These are phyloP conservation scores for Clitopilus hobsonii DNA, from an alignment of 768 basidiomycete genomes.

Conservation along the genomic window DNA sequence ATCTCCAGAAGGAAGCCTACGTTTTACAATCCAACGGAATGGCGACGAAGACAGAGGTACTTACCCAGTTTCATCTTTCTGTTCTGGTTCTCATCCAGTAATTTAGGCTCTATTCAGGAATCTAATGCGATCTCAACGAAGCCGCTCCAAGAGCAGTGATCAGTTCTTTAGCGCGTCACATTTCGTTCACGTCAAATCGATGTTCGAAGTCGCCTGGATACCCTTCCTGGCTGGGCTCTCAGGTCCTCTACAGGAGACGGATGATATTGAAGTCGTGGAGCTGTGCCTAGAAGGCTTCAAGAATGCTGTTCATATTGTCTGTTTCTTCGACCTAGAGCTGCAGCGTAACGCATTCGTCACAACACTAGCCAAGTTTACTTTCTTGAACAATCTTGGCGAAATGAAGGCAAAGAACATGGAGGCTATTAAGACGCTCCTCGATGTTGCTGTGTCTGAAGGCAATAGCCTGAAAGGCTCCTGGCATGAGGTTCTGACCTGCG, in stretches of 20 bases:
- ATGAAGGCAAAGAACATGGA: constrained; percentile 99
- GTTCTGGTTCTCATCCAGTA: constrained; percentile 4
- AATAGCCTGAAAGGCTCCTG: constrained; percentile 94
- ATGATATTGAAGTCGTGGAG: constrained; percentile 89
- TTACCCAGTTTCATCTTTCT: constrained; percentile 9
- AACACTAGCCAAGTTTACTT: constrained; percentile 94
- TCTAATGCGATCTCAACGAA: constrained; percentile 89
- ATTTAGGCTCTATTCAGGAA: constrained; percentile 84
- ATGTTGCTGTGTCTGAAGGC: constrained; percentile 94
- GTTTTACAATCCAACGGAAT: constrained; percentile 94
- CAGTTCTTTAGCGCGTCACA: constrained; percentile 97
- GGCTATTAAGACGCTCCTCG: constrained; percentile 91
- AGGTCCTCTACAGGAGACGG: constrained; percentile 90
- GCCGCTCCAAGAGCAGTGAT: constrained; percentile 69
- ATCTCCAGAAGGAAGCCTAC: constrained; percentile 94
- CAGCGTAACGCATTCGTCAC: constrained; percentile 99
- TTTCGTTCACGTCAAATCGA: constrained; percentile 93
- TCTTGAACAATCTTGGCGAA: constrained; percentile 95
- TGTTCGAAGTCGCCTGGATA: constrained; percentile 99
- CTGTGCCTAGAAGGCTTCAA: constrained; percentile 95
- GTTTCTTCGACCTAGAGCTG: constrained; percentile 94
- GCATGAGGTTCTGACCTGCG: constrained; percentile 95
- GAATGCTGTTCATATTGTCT: constrained; percentile 93
- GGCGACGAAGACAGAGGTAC: constrained; percentile 92
- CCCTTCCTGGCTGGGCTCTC: constrained; percentile 95